phyloP scores from a whole-genome alignment of 2,329 filamentous ascomycete species.

The Rugonectria rugulosa region DNA sequence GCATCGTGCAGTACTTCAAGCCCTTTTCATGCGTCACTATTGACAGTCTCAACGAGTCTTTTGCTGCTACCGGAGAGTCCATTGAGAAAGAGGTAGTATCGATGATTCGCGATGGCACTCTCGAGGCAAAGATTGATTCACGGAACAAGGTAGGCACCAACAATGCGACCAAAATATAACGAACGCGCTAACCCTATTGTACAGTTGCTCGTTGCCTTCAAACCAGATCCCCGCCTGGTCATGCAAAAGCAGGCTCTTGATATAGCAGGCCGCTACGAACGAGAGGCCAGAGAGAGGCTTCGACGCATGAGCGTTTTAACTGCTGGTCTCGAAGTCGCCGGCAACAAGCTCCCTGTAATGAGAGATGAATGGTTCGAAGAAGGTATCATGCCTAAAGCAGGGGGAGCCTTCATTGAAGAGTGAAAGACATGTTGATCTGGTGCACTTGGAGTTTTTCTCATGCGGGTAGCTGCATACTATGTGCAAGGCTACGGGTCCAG shows the following conservation, averaged over 20 bases:
- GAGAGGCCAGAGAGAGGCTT: constrained; percentile 77
- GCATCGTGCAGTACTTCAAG: constrained; percentile 90
- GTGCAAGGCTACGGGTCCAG: background rate
- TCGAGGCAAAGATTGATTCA: constrained; percentile 84
- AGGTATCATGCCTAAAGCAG: no score
- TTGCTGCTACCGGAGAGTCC: constrained; percentile 67
- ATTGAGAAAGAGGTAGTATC: constrained; percentile 77
- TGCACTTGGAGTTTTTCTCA: no score
- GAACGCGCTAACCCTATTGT: constrained; percentile 20
- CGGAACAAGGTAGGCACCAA: constrained; percentile 71
- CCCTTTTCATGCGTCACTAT: constrained; percentile 90
- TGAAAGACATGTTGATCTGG: no score
- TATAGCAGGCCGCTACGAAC: constrained; percentile 75
- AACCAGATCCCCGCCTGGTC: constrained; percentile 69
- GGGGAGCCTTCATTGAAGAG: no score
- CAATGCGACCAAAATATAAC: background rate
- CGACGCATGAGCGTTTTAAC: constrained; percentile 78
- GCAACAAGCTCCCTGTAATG: constrained; percentile 32
- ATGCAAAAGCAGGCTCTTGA: constrained; percentile 76
- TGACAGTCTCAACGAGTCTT: constrained; percentile 78
- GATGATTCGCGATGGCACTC: constrained; percentile 76
- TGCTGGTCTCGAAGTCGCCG: constrained; percentile 74
- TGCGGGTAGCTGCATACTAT: no score
- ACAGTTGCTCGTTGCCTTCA: constrained; percentile 76
- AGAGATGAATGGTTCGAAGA: constrained; percentile 49